Conservation (phyloP, 768 basidiomycete genomes). For the Boletus tylopilopsis region DNA sequence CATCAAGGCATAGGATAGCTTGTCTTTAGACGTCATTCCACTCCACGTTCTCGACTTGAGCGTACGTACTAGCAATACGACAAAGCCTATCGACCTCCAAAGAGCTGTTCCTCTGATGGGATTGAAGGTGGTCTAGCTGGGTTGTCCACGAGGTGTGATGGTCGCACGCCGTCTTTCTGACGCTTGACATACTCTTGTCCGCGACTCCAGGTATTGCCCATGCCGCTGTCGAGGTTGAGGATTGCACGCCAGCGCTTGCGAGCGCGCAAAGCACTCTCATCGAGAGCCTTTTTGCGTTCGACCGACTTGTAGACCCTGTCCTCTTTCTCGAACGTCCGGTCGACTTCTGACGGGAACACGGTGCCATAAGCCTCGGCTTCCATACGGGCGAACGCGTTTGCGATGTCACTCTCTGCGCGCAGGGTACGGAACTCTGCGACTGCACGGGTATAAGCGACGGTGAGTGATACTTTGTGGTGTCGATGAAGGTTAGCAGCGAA, state of each 20-base stretch:
- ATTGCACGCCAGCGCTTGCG: constrained; percentile 78
- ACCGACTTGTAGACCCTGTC: constrained; percentile 57
- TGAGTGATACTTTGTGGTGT: constrained; percentile 58
- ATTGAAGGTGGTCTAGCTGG: constrained; percentile 17
- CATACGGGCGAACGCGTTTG: constrained; percentile 67
- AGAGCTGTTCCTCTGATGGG: constrained; percentile 21
- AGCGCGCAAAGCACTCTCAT: constrained; percentile 58
- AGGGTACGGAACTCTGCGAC: constrained; percentile 86
- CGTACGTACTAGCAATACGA: too few species aligned
- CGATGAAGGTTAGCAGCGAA: constrained; percentile 79
- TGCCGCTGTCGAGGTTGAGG: constrained; percentile 40
- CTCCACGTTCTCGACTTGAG: too few species aligned
- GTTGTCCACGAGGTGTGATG: constrained; percentile 59
- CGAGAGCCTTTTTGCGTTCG: constrained; percentile 51
- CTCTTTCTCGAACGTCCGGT: constrained; percentile 59
- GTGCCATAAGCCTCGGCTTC: constrained; percentile 81
- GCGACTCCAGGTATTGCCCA: constrained; percentile 57
- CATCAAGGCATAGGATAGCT: constrained; percentile 45
- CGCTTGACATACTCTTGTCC: constrained; percentile 69
- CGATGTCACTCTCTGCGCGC: constrained; percentile 78
- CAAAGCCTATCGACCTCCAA: constrained; percentile 17
- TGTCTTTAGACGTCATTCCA: too few species aligned
- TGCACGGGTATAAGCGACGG: constrained; percentile 75
- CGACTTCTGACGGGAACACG: constrained; percentile 58
- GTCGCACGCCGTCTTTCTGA: constrained; percentile 68